Percentiles rank a stretch among this genome's conserved stretches.
These are phyloP conservation scores for Flaveria brownii DNA, from an alignment of 129 eudicot genomes.

Conservation along the genomic window DNA sequence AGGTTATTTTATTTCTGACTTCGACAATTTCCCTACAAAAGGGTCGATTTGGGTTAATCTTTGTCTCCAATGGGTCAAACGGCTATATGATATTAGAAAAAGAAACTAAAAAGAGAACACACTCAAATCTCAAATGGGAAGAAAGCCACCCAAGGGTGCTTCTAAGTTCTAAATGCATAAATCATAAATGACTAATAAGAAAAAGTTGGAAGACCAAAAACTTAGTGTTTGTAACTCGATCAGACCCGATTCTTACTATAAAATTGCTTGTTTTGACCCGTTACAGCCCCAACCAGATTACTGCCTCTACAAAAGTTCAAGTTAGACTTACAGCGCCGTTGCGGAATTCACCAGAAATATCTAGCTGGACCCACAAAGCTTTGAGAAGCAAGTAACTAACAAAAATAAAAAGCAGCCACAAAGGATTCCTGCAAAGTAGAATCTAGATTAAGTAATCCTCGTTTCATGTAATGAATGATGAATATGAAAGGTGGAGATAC, in stretches of 20 bases:
- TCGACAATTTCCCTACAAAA: not conserved
- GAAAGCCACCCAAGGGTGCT: not conserved
- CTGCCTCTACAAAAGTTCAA: not conserved
- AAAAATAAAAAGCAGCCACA: constrained; percentile 71
- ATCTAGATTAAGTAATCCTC: constrained; percentile 16
- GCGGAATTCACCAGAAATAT: constrained; percentile 81
- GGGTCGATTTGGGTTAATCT: too few species aligned
- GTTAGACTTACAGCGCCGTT: constrained; percentile 76
- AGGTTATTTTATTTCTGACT: not conserved
- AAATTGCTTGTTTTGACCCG: not conserved
- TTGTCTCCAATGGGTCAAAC: not conserved
- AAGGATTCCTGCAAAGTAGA: constrained; percentile 68
- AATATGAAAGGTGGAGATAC: not conserved
- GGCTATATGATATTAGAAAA: not conserved
- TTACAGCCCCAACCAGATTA: not conserved
- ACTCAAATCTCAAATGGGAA: not conserved
- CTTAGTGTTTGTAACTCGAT: not conserved
- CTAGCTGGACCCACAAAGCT: constrained; percentile 99
- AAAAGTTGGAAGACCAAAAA: too few species aligned
- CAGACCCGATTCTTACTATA: not conserved
- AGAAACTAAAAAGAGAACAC: not conserved
- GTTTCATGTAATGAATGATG: not conserved
- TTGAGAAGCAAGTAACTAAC: constrained; percentile 72
- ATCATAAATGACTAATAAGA: not conserved
- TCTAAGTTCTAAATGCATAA: not conserved